Conservation (phyloP, 805 yeast genomes). For the Spathaspora arborariae region DNA sequence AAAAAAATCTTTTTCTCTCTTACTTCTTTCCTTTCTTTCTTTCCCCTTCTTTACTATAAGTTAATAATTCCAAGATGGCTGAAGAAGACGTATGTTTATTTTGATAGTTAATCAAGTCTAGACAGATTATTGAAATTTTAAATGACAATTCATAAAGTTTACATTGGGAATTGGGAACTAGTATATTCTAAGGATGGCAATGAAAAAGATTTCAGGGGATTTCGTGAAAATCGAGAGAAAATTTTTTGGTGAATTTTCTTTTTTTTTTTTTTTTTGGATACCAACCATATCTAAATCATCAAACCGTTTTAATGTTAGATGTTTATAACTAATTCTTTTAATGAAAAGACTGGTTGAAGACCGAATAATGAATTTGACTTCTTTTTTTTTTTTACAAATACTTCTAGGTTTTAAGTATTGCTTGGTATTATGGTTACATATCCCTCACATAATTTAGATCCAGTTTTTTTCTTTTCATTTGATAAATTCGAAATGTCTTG, state of each 20-base stretch:
- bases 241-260: no score
- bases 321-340: no score
- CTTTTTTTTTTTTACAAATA: no score
- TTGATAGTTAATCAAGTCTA: not conserved
- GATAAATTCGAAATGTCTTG: not conserved
- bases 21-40: slow-evolving; percentile 16
- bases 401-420: no score
- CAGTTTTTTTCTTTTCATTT: not conserved
- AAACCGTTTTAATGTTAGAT: no score
- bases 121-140: not conserved
- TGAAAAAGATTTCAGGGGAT: not conserved
- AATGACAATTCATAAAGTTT: not conserved
- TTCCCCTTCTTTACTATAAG: slow-evolving; percentile 4
- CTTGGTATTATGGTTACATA: not conserved
- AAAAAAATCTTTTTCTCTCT: slow-evolving; percentile 14
- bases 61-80: slow-evolving; percentile 28
- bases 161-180: not conserved
- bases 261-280: no score
- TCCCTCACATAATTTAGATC: not conserved
- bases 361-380: no score
- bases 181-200: not conserved
- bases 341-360: no score
- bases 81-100: slow-evolving; percentile 37
- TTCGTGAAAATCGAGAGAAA: no score
- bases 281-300: no score